Evolutionary conservation across 2,329 filamentous ascomycete genomes (phyloP), one percentile per base, ranked within the genome.

Genomic region (Xylaria sp.): DNA sequence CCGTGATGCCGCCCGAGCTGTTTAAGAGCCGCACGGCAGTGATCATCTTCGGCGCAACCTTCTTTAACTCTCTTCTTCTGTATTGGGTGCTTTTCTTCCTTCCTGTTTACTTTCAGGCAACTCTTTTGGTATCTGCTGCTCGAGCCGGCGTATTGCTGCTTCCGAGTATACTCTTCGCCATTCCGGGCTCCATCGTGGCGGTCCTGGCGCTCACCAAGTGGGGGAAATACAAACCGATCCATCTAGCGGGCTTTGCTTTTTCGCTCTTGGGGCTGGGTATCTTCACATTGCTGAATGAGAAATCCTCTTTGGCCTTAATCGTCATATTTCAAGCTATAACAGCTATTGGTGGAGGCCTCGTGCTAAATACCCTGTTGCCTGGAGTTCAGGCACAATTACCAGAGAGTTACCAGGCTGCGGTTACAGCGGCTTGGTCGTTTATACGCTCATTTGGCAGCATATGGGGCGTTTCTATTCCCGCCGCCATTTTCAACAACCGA

Each of bases 21-120:
- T 85, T 85, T 72, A 70, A 67, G 0, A 83, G 82, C 67, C 77
- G 79, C 1, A 85, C 82, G 0, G 74, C 70, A 0, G 49, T 69
- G 0, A 70, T 76, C 4, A 73, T 72, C 1, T 78, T 77, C 53
- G 63, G 73, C 6, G 68, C 77, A 6, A 80, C 76, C 4, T 80
- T 82, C 44, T 50, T 83, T 0, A 75, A 80, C 44, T 75, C 74
- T 3, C 63, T 81, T 4, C 66, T 81, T 2, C 62, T 76, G 0
- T 76, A 75, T 45, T 80, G 78, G 75, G 64, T 75, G 15, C 66
- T 76, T 17, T 79, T 76, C 71, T 82, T 82, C 66, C 62, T 83
- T 0, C 80, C 81, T 0, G 70, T 84, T 2, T 84, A 82, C 70
- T 83, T 84, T 66, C 80, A 84, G 61, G 75, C 74, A 1, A 77